Base-by-base conservation (phyloP, 257 asterid genomes). In the Solanum rostratum region DNA sequence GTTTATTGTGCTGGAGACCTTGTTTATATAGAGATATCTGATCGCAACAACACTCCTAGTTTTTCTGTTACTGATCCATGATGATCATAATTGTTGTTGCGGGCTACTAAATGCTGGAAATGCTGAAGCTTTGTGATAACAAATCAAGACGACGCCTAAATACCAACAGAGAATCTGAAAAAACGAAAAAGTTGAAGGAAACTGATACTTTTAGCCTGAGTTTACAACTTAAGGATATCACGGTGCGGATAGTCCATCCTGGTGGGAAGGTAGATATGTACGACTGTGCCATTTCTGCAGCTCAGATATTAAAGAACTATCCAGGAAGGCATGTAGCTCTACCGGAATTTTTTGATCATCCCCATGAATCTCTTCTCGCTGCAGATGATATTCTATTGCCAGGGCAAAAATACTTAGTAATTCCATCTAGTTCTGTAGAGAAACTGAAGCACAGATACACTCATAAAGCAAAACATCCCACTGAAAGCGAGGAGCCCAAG, bases 201-300 rank as follows among this genome's bases (percentile, higher is more conserved):
- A 79, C 86, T 10, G n/a, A 70, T 43, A 87, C 91, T 65, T 85
- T 84, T 52, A 86, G 88, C 8, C 66, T 78, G 57, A 86, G 93
- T 84, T 45, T 81, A 80, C 92, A 89, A 13, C 70, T 91, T 12
- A 91, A 88, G 86, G 92, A 91, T 66, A 43, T 70, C 10, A 76
- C 84, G 8, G 89, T 90, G 60, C 69, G 87, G 59, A 81, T 88
- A 84, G 92, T 94, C 84, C 97, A 91, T 82, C 91, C 93, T 5
- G 95, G 98, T 10, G 96, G 98, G 41, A 85, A 86, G 29, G 86
- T 90, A 65, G 98, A 95, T 84, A 83, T 90, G 86, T 91, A 91
- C 62, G 87, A 62, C 1, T 83, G 73, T 55, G 84, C 93, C 49
- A 84, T 93, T 84, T 90, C 91, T 33, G 97, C 92, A 62, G 91